These are phyloP conservation scores for Suillus tomentosus DNA, from an alignment of 768 basidiomycete species.

Conservation along the genomic window DNA sequence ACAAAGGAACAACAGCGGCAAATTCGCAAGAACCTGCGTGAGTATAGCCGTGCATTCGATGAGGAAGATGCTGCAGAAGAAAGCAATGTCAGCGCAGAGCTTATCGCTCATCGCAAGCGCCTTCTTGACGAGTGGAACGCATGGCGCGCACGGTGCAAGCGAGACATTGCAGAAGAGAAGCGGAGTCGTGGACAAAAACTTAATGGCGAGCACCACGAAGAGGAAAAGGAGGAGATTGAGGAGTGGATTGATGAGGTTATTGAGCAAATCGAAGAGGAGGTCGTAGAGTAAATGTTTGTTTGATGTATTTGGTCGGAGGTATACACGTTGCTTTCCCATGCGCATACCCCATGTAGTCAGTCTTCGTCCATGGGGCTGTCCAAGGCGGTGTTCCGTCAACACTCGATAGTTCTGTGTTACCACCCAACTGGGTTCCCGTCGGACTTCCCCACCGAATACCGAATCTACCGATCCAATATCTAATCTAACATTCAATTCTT, in stretches of 20 bases:
- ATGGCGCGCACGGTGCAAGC: slow-evolving; percentile 78
- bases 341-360: background rate
- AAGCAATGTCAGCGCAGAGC: slow-evolving; percentile 91
- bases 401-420: background rate
- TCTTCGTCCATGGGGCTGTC: background rate
- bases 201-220: slow-evolving; percentile 43
- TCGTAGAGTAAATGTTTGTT: slow-evolving; percentile 45
- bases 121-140: slow-evolving; percentile 99
- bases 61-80: slow-evolving; percentile 97
- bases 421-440: background rate
- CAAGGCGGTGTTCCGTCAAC: slow-evolving; percentile 6
- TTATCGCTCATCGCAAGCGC: slow-evolving; percentile 85
- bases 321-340: background rate
- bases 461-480: background rate
- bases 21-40: slow-evolving; percentile 85
- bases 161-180: slow-evolving; percentile 61
- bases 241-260: slow-evolving; percentile 94
- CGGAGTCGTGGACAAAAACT: slow-evolving; percentile 39
- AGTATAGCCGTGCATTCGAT: slow-evolving; percentile 90
- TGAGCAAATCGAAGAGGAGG: slow-evolving; percentile 87
- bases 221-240: slow-evolving; percentile 86
- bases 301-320: slow-evolving; percentile 1
- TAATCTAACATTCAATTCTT: slow-evolving; percentile 7
- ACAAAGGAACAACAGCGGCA: slow-evolving; percentile 85
- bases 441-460: background rate